Conservation (phyloP, 2,329 filamentous ascomycete species). For the Ceratocystis harringtonii region DNA sequence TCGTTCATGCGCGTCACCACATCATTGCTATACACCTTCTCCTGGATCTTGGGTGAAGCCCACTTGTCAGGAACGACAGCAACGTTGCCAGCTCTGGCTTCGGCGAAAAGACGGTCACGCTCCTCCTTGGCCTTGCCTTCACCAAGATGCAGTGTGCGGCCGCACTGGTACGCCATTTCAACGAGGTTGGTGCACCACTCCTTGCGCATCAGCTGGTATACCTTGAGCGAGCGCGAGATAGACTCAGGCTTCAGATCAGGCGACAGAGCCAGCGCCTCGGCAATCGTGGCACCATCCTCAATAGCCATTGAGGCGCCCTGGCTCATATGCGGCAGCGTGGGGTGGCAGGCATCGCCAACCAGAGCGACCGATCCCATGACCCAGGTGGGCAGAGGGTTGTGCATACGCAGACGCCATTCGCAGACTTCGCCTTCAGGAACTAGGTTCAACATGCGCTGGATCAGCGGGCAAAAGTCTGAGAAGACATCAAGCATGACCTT, state of each 20-base stretch:
- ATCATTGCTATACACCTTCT: conserved; percentile 50
- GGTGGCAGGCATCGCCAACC: conserved; percentile 51
- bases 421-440: conserved; percentile 48
- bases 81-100: conserved; percentile 33
- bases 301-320: conserved; percentile 55
- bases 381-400: conserved; percentile 43
- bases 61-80: conserved; percentile 49
- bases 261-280: conserved; percentile 34
- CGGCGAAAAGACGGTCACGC: conserved; percentile 40
- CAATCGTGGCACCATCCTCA: conserved; percentile 49
- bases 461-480: conserved; percentile 42
- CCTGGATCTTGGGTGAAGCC: conserved; percentile 54
- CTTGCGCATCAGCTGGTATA: conserved; percentile 43
- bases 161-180: conserved; percentile 37
- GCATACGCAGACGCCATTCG: conserved; percentile 49
- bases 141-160: conserved; percentile 41
- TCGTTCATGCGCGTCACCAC: conserved; percentile 40
- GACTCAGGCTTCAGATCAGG: conserved; percentile 25
- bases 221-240: conserved; percentile 35
- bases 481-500: conserved; percentile 46
- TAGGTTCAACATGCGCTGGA: conserved; percentile 43
- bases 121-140: conserved; percentile 44
- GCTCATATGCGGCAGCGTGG: conserved; percentile 50
- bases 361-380: conserved; percentile 41
- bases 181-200: conserved; percentile 39